Evolutionary conservation across 345 rosid species (phyloP), one percentile per base, ranked within the genome.

Genomic region (Mallotus nudiflorus): DNA sequence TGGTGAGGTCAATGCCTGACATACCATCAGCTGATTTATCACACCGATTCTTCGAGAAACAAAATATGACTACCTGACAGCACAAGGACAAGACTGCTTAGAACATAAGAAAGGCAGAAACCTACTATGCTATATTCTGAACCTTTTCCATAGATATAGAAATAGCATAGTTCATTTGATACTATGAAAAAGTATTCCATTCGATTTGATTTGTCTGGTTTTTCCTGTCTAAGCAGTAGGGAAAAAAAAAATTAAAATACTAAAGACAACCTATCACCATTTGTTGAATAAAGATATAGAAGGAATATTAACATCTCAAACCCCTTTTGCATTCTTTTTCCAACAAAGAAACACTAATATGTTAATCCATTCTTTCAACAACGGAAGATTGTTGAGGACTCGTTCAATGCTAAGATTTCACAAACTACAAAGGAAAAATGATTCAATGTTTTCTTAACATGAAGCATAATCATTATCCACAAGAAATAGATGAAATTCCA

Each of bases 41-140:
- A 74, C 97, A 94, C 52, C 90, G 89, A 72, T 92, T 88, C 93
- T 94, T 94, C 22, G 99, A 94, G 89, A 94, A 90, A 78, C 96
- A 89, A 84, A 94, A 94, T 72, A 94, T 83, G 76, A 94, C 87
- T 72, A 87, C 97, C 99, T 94, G 78, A 59, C 33, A 28, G 73
- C 53, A 65, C 46, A 77, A 68, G 69, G 29, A 75, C 28, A 62
- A 67, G 76, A 72, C 37, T 39, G 49, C 22, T 64, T 71, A 77
- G 39, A 70, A 20, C 40, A 29, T 22, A 61, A 31, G 25, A 62
- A 62, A 55, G 49, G 62, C 45, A 48, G 58, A 49, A 71, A 56
- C 62, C 25, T 65, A 37, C 67, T n/a, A 53, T 28, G 67, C n/a
- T n/a, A 37, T 57, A 59, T 49, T 35, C 40, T 42, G 29, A 65